Base-by-base conservation (phyloP, 2,329 filamentous ascomycete genomes). In the Exophiala sideris region DNA sequence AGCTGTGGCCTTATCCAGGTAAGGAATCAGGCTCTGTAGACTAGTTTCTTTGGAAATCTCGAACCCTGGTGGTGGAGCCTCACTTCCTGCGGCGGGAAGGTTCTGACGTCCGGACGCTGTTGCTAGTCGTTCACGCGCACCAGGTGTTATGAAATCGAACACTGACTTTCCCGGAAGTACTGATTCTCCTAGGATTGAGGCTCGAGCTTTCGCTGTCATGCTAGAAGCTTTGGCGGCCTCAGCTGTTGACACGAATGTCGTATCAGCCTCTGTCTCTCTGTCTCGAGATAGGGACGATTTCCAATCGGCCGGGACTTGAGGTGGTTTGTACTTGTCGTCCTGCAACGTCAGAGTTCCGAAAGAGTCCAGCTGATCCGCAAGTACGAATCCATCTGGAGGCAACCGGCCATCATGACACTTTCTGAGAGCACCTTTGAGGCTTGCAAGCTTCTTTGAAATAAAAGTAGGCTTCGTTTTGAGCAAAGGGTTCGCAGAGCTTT, bases 81-180 rank as follows among this genome's bases (percentile, higher is more conserved):
- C 89, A 48, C 88, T 85, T 1, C 85, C 75, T 0, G 87, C 94
- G 6, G 84, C 82, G 0, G 94, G 94, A 2, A 99, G 80, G 65
- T 92, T 82, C 2, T 72, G 72, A 53, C 85, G 90, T 1, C 91
- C 91, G 2, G 89, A 90, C 1, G 85, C 85, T 9, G 83, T 79
- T 2, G 81, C 90, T 41, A 99, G 80, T 21, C 86, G 83, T 48
- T 92, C 86, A 57, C 94, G 84, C 3, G 88, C 84, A 33, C 87
- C 81, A 0, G 89, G 79, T 0, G 88, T 88, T 61, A 99, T 80
- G 70, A 88, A 99, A 71, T 97, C 91, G 69, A 97, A 99, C 2
- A 99, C 85, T 0, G 94, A 97, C 73, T 97, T 96, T 0, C 90
- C 89, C 0, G 91, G 91, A 0, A 97, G 76, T 34, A 83, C 81